Conservation (phyloP, 2,329 filamentous ascomycete genomes). For the Stagonosporopsis chrysanthemi region DNA sequence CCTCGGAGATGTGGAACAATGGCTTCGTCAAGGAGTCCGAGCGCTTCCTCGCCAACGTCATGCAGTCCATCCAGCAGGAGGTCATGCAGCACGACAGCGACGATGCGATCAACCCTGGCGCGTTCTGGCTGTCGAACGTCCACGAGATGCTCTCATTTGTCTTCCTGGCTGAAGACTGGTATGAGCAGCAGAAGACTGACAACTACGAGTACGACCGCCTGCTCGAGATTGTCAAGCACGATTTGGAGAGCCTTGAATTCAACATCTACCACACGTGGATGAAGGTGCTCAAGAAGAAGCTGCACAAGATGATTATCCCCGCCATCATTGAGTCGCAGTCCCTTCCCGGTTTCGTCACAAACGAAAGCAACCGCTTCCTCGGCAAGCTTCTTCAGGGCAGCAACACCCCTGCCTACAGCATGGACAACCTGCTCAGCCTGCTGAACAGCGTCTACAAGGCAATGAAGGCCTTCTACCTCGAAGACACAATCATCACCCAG, state of each 20-base stretch:
- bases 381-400: conserved; percentile 94
- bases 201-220: conserved; percentile 99
- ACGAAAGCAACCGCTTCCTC: conserved; percentile 96
- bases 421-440: conserved; percentile 96
- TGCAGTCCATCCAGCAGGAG: conserved; percentile 99
- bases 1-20: conserved; percentile 99
- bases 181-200: conserved; percentile 98
- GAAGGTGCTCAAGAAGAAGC: conserved; percentile 99
- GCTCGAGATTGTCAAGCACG: conserved; percentile 98
- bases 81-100: conserved; percentile 99
- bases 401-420: conserved; percentile 94
- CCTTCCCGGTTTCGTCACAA: conserved; percentile 96
- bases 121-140: conserved; percentile 99
- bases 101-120: conserved; percentile 93
- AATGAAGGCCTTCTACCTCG: conserved; percentile 98
- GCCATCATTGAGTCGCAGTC: conserved; percentile 99
- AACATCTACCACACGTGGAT: conserved; percentile 99
- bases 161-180: conserved; percentile 99
- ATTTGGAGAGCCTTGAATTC: conserved; percentile 97
- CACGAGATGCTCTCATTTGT: conserved; percentile 99
- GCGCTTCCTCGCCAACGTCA: conserved; percentile 97
- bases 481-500: conserved; percentile 95
- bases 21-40: conserved; percentile 99
- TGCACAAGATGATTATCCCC: conserved; percentile 99
- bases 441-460: conserved; percentile 97